Evolutionary conservation across 257 asterid species (phyloP).

Genomic region (Solanum clarkiae): DNA sequence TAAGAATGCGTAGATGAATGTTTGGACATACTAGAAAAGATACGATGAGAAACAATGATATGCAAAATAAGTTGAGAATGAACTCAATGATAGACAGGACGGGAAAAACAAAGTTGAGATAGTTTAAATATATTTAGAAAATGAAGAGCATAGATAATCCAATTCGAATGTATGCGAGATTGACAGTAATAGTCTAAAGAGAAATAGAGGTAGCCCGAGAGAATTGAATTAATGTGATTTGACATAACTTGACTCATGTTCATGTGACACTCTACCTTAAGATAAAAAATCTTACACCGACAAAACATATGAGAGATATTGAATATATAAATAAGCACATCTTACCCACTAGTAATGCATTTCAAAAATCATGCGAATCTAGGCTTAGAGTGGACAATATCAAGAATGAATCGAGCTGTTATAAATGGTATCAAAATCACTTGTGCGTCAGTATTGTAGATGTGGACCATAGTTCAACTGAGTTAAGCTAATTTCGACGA

Average conservation of each 20-base stretch:
- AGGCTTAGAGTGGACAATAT: too few species aligned
- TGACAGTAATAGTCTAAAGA: neutral
- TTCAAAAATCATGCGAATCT: too few species aligned
- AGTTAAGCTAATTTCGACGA: too few species aligned
- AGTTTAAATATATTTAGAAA: neutral
- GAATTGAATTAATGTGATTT: neutral
- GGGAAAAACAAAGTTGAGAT: neutral
- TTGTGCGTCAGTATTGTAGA: too few species aligned
- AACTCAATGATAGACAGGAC: neutral
- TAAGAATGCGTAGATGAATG: neutral
- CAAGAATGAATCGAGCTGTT: fast-evolving
- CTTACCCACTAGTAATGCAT: too few species aligned
- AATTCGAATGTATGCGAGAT: neutral
- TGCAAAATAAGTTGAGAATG: neutral
- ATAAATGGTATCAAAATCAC: too few species aligned
- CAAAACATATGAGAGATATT: too few species aligned
- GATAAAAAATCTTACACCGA: too few species aligned
- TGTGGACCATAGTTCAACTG: too few species aligned
- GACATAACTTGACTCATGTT: neutral
- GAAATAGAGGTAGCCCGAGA: neutral
- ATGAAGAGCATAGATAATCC: neutral
- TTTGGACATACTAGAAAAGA: neutral
- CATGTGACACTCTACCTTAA: neutral
- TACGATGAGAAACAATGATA: neutral
- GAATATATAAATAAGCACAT: too few species aligned